Evolutionary conservation across 352 stramenopile genomes (phyloP).

Genomic region (Globisporangium nodosum): DNA sequence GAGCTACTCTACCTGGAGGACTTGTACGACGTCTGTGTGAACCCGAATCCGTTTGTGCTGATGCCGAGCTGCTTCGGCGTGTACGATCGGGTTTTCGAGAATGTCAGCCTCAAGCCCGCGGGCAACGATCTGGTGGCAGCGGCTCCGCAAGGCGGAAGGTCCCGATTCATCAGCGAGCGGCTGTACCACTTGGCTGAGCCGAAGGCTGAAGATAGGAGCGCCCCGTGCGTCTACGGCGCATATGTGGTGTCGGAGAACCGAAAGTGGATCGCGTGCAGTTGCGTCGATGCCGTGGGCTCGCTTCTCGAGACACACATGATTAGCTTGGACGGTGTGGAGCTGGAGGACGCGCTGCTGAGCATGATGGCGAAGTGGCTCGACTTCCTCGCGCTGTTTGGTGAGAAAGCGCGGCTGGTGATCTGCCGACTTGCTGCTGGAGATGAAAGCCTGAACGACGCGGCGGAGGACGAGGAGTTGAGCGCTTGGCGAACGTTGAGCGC

Average conservation of each 20-base stretch:
- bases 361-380: constrained; percentile 47
- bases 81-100: constrained; percentile 67
- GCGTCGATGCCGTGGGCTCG: constrained; percentile 50
- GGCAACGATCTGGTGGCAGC: not conserved
- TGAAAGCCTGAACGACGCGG: constrained; percentile 3
- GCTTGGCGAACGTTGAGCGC: constrained; percentile 35
- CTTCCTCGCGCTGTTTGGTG: constrained; percentile 57
- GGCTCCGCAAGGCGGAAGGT: constrained; percentile 6
- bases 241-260: constrained; percentile 49
- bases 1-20: constrained; percentile 73
- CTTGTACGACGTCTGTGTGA: constrained; percentile 56
- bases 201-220: constrained; percentile 3
- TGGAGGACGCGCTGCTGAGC: constrained; percentile 27
- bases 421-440: constrained; percentile 20
- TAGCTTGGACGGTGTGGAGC: constrained; percentile 17
- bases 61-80: constrained; percentile 57
- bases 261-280: constrained; percentile 57
- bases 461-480: constrained; percentile 28
- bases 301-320: constrained; percentile 55
- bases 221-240: constrained; percentile 36
- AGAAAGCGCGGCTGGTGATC: constrained; percentile 38
- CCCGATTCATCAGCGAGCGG: constrained; percentile 50
- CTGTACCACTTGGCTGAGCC: constrained; percentile 49
- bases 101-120: constrained; percentile 39
- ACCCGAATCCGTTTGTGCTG: constrained; percentile 48